Percentiles rank a stretch among this genome's conserved stretches.
These are phyloP conservation scores for Microascus cirrosus DNA, from an alignment of 2,329 filamentous ascomycete species.

Conservation along the genomic window DNA sequence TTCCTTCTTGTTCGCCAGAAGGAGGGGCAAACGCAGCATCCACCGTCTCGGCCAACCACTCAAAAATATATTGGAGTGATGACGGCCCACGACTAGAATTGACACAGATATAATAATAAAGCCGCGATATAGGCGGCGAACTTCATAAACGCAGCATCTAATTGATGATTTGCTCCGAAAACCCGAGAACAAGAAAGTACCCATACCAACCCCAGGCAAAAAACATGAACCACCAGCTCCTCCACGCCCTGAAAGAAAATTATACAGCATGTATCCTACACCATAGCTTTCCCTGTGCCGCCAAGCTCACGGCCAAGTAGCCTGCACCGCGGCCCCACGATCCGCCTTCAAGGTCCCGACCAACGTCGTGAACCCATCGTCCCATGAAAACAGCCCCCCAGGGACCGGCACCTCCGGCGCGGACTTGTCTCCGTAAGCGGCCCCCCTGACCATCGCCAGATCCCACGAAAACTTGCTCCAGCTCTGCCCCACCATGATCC, in stretches of 20 bases:
- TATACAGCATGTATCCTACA: not conserved
- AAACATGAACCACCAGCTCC: not conserved
- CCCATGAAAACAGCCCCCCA: conserved; percentile 14
- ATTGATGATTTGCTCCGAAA: not conserved
- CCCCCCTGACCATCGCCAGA: conserved; percentile 26
- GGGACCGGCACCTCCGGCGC: conserved; percentile 5
- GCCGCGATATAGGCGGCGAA: no score
- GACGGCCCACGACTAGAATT: no score
- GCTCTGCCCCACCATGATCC: conserved; percentile 29
- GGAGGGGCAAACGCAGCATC: no score
- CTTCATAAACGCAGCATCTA: not conserved
- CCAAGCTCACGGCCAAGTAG: conserved; percentile 14
- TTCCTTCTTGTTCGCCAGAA: no score
- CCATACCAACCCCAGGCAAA: not conserved
- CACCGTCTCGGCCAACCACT: no score
- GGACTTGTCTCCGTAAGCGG: conserved; percentile 12
- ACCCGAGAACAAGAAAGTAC: not conserved
- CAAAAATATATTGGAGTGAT: no score
- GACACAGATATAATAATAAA: no score
- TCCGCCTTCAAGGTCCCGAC: conserved; percentile 13
- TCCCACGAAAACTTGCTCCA: conserved; percentile 35
- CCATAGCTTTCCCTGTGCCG: not conserved
- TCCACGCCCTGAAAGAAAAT: not conserved
- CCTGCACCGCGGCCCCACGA: conserved; percentile 5
- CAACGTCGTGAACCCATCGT: conserved; percentile 19